phyloP scores from a whole-genome alignment of 495 filamentous ascomycete species.

The Parathielavia appendiculata region DNA sequence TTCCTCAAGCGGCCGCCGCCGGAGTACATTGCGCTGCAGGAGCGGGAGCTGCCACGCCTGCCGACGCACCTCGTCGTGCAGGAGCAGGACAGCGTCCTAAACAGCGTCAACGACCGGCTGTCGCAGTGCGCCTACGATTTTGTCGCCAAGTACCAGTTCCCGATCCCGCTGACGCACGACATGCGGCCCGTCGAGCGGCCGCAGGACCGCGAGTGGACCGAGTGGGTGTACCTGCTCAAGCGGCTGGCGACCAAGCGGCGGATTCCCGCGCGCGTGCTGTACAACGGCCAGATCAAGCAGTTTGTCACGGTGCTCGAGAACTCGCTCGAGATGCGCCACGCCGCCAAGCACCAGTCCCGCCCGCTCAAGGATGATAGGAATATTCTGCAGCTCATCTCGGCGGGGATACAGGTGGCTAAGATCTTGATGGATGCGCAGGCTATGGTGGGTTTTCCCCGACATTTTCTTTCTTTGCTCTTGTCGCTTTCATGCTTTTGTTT shows the following conservation, averaged over 20 bases:
- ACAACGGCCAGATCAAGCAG: constrained; percentile 87
- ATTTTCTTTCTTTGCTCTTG: not conserved
- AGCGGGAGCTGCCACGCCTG: constrained; percentile 72
- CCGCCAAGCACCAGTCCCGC: constrained; percentile 72
- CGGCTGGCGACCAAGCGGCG: constrained; percentile 77
- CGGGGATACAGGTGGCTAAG: constrained; percentile 80
- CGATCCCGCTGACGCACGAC: constrained; percentile 72
- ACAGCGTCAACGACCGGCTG: constrained; percentile 73
- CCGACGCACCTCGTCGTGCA: constrained; percentile 75
- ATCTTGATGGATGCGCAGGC: constrained; percentile 75
- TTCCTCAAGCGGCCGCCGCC: constrained; percentile 62
- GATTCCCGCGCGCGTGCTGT: constrained; percentile 75
- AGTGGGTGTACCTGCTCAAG: constrained; percentile 87
- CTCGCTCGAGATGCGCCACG: constrained; percentile 76
- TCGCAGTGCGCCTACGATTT: constrained; percentile 85
- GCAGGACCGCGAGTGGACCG: constrained; percentile 82
- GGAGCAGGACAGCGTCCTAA: constrained; percentile 77
- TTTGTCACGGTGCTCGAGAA: constrained; percentile 78
- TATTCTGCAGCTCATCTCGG: constrained; percentile 78
- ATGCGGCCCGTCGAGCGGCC: constrained; percentile 74
- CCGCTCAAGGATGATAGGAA: constrained; percentile 87
- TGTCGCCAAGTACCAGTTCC: constrained; percentile 84
- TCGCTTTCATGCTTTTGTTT: not conserved
- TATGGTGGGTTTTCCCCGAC: constrained; percentile 44
- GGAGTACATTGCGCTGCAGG: constrained; percentile 63